Percentiles rank a stretch among this genome's conserved stretches.
Evolutionary conservation across 495 filamentous ascomycete species (phyloP).

Genomic region (Aspergillus asperescens): DNA sequence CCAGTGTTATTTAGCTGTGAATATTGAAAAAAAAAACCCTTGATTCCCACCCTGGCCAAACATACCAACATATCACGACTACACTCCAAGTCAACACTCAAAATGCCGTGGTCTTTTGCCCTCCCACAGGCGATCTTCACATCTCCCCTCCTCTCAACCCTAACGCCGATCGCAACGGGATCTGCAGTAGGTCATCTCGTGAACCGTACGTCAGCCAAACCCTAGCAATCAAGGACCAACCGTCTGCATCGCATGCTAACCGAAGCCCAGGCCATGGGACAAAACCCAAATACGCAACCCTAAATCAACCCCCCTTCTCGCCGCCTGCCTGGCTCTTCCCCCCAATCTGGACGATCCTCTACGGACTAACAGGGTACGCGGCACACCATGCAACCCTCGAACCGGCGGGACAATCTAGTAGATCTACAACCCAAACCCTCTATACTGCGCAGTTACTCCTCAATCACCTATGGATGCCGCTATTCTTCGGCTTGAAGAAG

Average conservation of each 20-base stretch:
- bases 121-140: conserved; percentile 33
- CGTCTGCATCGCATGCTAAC: too few relatives aligned
- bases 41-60: too few relatives aligned
- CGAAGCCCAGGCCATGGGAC: conserved; percentile 43
- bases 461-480: conserved; percentile 88
- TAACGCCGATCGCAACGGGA: conserved; percentile 32
- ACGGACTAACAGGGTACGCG: conserved; percentile 84
- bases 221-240: neutral
- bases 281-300: conserved; percentile 55
- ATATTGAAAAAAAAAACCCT: too few relatives aligned
- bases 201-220: conserved; percentile 23
- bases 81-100: neutral
- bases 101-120: conserved; percentile 36
- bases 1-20: too few relatives aligned
- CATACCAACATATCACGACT: too few relatives aligned
- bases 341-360: conserved; percentile 81
- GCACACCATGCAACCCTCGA: conserved; percentile 57
- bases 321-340: conserved; percentile 79
- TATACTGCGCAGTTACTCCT: conserved; percentile 81
- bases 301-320: conserved; percentile 73
- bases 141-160: conserved; percentile 31
- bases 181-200: conserved; percentile 29
- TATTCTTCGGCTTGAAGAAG: conserved; percentile 72
- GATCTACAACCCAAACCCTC: conserved; percentile 50
- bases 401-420: too few relatives aligned